Evolutionary conservation across 495 filamentous ascomycete species (phyloP).

Genomic region (Physcia stellaris): DNA sequence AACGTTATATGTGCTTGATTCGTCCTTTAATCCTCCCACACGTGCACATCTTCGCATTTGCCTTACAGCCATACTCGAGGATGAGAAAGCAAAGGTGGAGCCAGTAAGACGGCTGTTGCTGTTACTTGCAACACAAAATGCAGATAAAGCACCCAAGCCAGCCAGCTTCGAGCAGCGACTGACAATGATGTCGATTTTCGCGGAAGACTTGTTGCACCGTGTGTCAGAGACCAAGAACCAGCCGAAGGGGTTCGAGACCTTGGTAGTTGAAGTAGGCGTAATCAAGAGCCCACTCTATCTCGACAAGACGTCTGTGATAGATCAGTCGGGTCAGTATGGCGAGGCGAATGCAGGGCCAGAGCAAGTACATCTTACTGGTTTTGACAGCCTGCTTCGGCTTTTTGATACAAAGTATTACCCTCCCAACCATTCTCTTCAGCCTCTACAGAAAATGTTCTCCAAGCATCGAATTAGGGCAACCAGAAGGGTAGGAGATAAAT

Average conservation of each 20-base stretch:
- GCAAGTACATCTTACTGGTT: conserved; percentile 75
- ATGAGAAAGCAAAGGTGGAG: conserved; percentile 21
- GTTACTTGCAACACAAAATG: conserved; percentile 80
- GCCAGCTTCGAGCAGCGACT: conserved; percentile 71
- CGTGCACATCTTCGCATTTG: conserved; percentile 69
- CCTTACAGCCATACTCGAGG: conserved; percentile 42
- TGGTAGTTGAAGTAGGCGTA: conserved; percentile 54
- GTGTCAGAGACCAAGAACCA: conserved; percentile 9
- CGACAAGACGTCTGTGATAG: conserved; percentile 66
- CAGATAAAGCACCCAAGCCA: conserved; percentile 79
- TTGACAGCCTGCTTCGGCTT: conserved; percentile 76
- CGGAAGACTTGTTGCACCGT: conserved; percentile 39
- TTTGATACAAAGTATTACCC: conserved; percentile 78
- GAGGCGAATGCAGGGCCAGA: neutral
- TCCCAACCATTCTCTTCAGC: conserved; percentile 33
- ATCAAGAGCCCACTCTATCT: conserved; percentile 74
- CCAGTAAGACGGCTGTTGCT: conserved; percentile 49
- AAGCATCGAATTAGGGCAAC: conserved; percentile 59
- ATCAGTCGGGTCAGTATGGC: conserved; percentile 22
- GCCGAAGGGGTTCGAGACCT: neutral
- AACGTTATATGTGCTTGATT: conserved; percentile 75
- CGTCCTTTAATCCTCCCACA: conserved; percentile 90
- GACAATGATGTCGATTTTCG: conserved; percentile 76
- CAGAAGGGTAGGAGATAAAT: conserved; percentile 51
- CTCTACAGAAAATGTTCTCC: conserved; percentile 54